These are phyloP conservation scores for Kurtzmaniella quercitrusa DNA, from an alignment of 1,139 yeast genomes.

Conservation along the genomic window DNA sequence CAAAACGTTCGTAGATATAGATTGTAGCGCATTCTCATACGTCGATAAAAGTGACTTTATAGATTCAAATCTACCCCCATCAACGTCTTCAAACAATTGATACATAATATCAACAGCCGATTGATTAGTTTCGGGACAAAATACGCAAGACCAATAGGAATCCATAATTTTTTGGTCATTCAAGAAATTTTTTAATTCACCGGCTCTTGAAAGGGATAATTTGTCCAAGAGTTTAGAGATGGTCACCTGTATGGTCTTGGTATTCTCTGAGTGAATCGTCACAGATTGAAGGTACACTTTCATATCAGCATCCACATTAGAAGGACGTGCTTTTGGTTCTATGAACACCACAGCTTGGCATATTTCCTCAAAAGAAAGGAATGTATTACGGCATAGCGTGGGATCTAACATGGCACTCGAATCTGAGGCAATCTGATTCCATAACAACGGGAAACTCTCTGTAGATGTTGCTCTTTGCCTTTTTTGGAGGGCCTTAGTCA, in stretches of 20 bases:
- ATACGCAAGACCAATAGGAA: slow-evolving; percentile 69
- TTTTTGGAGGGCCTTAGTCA: slow-evolving; percentile 40
- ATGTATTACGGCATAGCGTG: slow-evolving; percentile 12
- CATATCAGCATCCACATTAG: background rate
- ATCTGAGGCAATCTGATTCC: slow-evolving; percentile 40
- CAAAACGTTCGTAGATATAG: slow-evolving; percentile 45
- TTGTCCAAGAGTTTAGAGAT: slow-evolving; percentile 29
- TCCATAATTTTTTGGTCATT: slow-evolving; percentile 23
- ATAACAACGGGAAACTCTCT: slow-evolving; percentile 45
- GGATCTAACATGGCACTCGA: background rate
- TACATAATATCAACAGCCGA: slow-evolving; percentile 69
- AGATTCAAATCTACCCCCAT: slow-evolving; percentile 68
- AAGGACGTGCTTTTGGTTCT: slow-evolving; percentile 21
- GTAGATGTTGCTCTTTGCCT: slow-evolving; percentile 37
- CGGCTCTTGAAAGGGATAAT: slow-evolving; percentile 39
- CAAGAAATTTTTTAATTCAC: slow-evolving; percentile 33
- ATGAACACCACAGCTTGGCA: slow-evolving; percentile 36
- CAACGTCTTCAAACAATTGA: slow-evolving; percentile 62
- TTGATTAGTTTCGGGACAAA: slow-evolving; percentile 59
- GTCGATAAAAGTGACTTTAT: slow-evolving; percentile 52
- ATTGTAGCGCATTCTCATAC: slow-evolving; percentile 21
- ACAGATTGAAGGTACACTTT: slow-evolving; percentile 5
- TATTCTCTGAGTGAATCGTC: slow-evolving; percentile 31
- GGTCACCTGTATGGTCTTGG: slow-evolving; percentile 18
- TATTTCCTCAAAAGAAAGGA: slow-evolving; percentile 41